Evolutionary conservation across 176 grass and related monocot species (phyloP).

Genomic region (Phyllostachys edulis): DNA sequence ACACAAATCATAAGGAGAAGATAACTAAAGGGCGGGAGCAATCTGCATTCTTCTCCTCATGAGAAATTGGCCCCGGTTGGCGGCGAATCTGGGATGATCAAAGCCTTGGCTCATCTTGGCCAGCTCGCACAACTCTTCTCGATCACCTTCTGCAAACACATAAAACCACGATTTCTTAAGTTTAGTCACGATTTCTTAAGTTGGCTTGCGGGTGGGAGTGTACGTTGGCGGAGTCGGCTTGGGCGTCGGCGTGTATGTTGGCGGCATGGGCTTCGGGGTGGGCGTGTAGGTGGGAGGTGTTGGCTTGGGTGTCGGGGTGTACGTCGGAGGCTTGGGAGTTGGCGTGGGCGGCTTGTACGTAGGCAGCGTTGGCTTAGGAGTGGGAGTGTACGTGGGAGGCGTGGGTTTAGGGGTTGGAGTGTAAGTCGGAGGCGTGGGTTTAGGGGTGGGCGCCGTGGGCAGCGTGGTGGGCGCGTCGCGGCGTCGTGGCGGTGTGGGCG

Average conservation of each 20-base stretch:
- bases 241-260: background rate
- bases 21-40: background rate
- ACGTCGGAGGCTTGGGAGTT: fast-evolving
- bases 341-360: background rate
- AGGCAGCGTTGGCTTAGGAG: background rate
- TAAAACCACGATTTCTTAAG: background rate
- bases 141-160: slow-evolving; percentile 23
- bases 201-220: background rate
- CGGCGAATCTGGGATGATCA: background rate
- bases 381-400: background rate
- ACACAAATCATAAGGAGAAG: background rate
- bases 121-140: background rate
- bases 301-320: background rate
- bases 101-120: slow-evolving; percentile 23
- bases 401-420: background rate
- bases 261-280: background rate
- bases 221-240: background rate
- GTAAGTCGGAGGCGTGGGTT: background rate
- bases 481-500: no score
- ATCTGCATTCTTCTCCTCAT: slow-evolving; percentile 42
- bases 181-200: background rate
- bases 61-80: background rate
- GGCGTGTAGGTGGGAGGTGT: slow-evolving; percentile 17
- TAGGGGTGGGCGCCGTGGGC: background rate
- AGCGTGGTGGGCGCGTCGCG: no score